Base-by-base conservation (phyloP, 805 yeast species). In the Starmerella ratchasimensis region DNA sequence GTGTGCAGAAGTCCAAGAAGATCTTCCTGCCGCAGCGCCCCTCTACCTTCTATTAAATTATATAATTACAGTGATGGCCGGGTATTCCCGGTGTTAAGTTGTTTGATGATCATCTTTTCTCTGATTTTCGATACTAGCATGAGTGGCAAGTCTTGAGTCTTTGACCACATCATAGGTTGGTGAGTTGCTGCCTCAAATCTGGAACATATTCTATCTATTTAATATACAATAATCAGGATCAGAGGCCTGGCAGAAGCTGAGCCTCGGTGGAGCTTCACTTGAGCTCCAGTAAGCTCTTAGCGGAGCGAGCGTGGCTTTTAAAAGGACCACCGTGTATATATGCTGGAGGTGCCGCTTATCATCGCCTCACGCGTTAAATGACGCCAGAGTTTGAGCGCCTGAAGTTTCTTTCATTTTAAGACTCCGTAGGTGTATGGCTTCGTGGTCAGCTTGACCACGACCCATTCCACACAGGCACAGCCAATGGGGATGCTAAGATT, bases 21-120 rank as follows among this genome's bases (percentile, higher is more conserved):
- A 68, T 83, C 66, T 90, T 71, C 75, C 73, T 88, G 67, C 71
- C 82, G 71, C 77, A 77, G 72, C 80, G 93, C 70, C 97, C 97
- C 67, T 66, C 94, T 60, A 90, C 99, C 65, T 86, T 76, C 82
- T 88, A 88, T 81, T 88, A 86, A 69, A 64, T 49, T 36, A 28
- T 35, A 42, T 39, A 39, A 34, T 38, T 29, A 38, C 37, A 21
- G 24, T 24, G n/a, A n/a, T n/a, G n/a, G n/a, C n/a, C n/a, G n/a
- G n/a, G 11, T 23, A 23, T 9, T 11, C 11, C 8, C 8, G 25
- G 11, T 23, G 11, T 9, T 23, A 9, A 8, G 11, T 19, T 17
- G 31, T 27, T 26, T 20, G 19, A 21, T 26, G 22, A 26, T 27
- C 25, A 19, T 19, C 20, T 21, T 26, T 27, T 25, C 31, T 25